These are phyloP conservation scores for Leccinum uliginosum DNA, from an alignment of 768 basidiomycete genomes.

Conservation along the genomic window DNA sequence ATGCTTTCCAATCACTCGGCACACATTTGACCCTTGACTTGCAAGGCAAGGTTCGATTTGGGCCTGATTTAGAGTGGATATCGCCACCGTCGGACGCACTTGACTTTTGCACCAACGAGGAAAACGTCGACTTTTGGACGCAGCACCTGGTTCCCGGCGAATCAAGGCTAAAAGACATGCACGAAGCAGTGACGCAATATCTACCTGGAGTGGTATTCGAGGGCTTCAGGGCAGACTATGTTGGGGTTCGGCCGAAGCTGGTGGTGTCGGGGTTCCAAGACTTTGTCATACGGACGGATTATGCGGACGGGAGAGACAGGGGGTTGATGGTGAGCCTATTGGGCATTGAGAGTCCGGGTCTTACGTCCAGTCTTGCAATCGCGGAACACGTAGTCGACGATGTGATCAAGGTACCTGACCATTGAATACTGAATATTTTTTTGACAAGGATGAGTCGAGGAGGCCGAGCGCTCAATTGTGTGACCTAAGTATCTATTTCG, in stretches of 20 bases:
- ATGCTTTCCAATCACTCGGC: constrained; percentile 80
- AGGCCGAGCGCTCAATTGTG: neutral
- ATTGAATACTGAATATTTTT: neutral
- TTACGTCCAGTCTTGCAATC: constrained; percentile 84
- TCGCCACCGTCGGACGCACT: constrained; percentile 39
- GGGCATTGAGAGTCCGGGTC: constrained; percentile 90
- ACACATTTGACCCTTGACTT: constrained; percentile 90
- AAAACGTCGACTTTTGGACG: constrained; percentile 73
- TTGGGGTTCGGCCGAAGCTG: constrained; percentile 86
- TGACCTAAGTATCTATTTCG: constrained; percentile 7
- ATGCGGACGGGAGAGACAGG: constrained; percentile 37
- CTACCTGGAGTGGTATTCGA: constrained; percentile 58
- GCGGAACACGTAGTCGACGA: constrained; percentile 77
- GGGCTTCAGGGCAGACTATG: constrained; percentile 76
- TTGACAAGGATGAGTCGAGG: too few species aligned
- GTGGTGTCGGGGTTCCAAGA: constrained; percentile 81
- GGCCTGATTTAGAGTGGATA: constrained; percentile 91
- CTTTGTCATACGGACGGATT: constrained; percentile 69
- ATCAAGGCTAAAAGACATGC: constrained; percentile 58
- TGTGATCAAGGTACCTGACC: constrained; percentile 21
- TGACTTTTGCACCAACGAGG: constrained; percentile 32
- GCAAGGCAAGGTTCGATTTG: constrained; percentile 81
- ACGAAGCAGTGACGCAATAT: constrained; percentile 67
- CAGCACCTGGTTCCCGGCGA: constrained; percentile 61
- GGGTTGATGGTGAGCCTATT: constrained; percentile 71